phyloP scores from a whole-genome alignment of 2,329 filamentous ascomycete genomes.

The Xylariaceae sp. region DNA sequence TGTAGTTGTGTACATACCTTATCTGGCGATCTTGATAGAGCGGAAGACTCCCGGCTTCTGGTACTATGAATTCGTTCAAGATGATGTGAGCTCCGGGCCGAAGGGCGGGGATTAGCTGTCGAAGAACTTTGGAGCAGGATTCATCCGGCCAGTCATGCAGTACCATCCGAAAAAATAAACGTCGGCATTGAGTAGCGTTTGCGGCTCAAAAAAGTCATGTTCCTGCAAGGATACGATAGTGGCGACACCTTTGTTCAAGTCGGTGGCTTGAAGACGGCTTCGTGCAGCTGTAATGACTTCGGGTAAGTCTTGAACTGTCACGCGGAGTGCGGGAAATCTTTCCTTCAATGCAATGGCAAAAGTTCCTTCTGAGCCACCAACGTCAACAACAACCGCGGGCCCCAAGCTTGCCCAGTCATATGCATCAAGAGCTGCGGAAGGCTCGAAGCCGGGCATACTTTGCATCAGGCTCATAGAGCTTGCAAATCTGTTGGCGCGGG shows the following conservation, averaged over 20 bases:
- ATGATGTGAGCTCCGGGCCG: slow-evolving; percentile 9
- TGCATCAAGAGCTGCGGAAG: slow-evolving; percentile 3
- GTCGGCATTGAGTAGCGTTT: slow-evolving; percentile 6
- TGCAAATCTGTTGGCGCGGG: neutral
- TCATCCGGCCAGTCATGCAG: slow-evolving; percentile 22
- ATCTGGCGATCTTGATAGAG: slow-evolving; percentile 7
- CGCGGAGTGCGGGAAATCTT: slow-evolving; percentile 3
- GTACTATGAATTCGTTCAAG: slow-evolving; percentile 12
- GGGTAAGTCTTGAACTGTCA: slow-evolving; percentile 22
- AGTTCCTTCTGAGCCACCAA: slow-evolving; percentile 27
- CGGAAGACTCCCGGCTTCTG: slow-evolving; percentile 3
- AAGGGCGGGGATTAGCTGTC: slow-evolving; percentile 7
- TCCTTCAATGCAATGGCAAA: slow-evolving; percentile 12
- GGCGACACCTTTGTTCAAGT: neutral
- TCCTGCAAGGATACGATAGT: slow-evolving; percentile 9
- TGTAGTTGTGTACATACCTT: slow-evolving; percentile 1
- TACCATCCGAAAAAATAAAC: slow-evolving; percentile 18
- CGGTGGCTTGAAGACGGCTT: slow-evolving; percentile 6
- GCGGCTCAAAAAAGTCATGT: slow-evolving; percentile 15
- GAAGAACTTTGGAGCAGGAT: slow-evolving; percentile 13
- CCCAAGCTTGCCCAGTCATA: slow-evolving; percentile 20
- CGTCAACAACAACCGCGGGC: slow-evolving; percentile 8
- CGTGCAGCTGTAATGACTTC: too few species aligned
- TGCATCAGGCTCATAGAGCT: slow-evolving; percentile 1
- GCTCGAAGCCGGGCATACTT: neutral